Evolutionary conservation across 495 filamentous ascomycete genomes (phyloP), one percentile per base, ranked within the genome.

Genomic region (Sporormia fimetaria): DNA sequence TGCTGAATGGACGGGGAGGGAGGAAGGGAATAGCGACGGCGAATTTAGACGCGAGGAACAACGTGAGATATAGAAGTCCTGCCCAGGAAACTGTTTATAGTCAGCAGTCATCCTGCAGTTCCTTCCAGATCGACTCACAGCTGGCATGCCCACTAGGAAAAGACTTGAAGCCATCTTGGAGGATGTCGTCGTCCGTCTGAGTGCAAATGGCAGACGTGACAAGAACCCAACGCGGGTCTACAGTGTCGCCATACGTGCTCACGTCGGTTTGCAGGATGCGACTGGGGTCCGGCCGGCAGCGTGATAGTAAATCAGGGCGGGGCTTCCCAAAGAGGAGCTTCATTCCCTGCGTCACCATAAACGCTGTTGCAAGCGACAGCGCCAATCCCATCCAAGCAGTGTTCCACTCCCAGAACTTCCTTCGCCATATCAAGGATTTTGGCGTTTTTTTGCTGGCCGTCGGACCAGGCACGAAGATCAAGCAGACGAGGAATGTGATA

Each of bases 101-200:
- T 44, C 29, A 53, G 40, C 8, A 18, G 6, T 14, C 14, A 22
- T 32, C 14, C 14, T 11, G 4, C 32, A 26, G 17, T 5, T 21
- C 2, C n/a, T 14, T 6, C 12, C 4, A 10, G 21, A 43, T 15
- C n/a, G 18, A 66, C 73, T 47, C 61, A 77, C 76, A 68, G 20
- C 75, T 77, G n/a, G 76, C 59, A 61, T 83, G 78, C 0, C 79
- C 79, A 55, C 72, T 77, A 0, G 79, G 79, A 46, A 80, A 83
- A 42, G 71, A 76, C 4, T 70, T 49, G 50, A 83, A 83, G 1
- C 76, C 79, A 59, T 81, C 75, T 0, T 66, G 49, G 2, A 69
- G 54, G 26, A 70, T 50, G 12, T 44, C 33, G 6, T 52, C 45
- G 21, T 63, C 57, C 14, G 58, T 57, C 22, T 67, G 61, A 22